phyloP scores from a whole-genome alignment of 306 rosid species.

The Sesbania bispinosa region DNA sequence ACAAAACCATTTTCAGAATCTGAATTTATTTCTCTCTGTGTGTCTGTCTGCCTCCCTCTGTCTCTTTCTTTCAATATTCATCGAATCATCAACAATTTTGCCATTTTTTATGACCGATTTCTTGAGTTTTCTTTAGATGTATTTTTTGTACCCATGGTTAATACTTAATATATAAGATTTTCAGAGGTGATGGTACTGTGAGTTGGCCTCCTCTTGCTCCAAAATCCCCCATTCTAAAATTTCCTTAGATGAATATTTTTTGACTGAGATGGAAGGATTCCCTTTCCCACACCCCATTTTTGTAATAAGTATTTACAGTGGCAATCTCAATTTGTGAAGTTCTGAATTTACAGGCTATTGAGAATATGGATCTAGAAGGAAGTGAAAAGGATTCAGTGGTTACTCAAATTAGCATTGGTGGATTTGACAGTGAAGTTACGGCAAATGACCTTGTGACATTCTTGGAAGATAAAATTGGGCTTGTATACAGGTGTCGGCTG shows the following conservation, averaged over 20 bases:
- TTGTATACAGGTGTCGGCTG: conserved; percentile 64
- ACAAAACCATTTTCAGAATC: background rate
- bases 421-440: conserved; percentile 51
- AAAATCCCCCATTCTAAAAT: background rate
- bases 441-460: conserved; percentile 48
- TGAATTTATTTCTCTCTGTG: background rate
- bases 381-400: conserved; percentile 40
- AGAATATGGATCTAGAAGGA: conserved; percentile 45
- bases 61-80: background rate
- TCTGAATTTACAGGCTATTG: conserved; percentile 26
- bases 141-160: background rate
- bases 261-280: background rate
- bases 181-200: background rate
- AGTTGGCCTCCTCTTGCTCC: background rate
- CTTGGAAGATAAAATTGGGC: conserved; percentile 57
- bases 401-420: conserved; percentile 80
- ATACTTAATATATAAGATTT: background rate
- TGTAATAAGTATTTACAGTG: background rate
- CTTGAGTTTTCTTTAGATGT: background rate
- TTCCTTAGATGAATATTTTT: too few relatives aligned
- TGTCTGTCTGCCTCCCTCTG: background rate
- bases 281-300: background rate
- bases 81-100: background rate
- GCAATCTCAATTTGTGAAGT: background rate
- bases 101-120: background rate